Evolutionary conservation across 1,284 basidiomycete genomes (phyloP).

Genomic region (Malassezia dermatis): DNA sequence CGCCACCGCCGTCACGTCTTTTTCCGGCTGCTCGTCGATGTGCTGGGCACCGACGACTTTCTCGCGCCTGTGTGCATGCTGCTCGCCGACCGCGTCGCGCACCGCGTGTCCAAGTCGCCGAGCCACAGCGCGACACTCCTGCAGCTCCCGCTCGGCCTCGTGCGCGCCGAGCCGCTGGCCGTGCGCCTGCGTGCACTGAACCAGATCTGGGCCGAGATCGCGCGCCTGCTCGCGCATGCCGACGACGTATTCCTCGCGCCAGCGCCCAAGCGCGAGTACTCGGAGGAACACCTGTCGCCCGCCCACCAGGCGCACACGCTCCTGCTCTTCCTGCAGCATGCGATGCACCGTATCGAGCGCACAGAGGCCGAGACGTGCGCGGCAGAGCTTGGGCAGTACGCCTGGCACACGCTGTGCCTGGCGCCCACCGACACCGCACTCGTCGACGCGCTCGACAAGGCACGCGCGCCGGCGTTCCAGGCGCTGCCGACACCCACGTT

Average conservation of each 20-base stretch:
- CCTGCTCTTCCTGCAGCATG: slow-evolving; percentile 26
- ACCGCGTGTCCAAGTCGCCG: slow-evolving; percentile 62
- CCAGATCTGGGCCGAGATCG: slow-evolving; percentile 30
- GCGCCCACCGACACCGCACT: slow-evolving; percentile 1
- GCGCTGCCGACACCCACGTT: slow-evolving; percentile 26
- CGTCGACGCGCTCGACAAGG: slow-evolving; percentile 8
- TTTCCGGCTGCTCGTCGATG: slow-evolving; percentile 79
- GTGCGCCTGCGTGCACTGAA: slow-evolving; percentile 54
- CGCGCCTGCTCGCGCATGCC: slow-evolving; percentile 24
- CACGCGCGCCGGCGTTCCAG: slow-evolving; percentile 26
- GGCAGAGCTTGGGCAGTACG: neutral
- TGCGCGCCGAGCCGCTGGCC: slow-evolving; percentile 55
- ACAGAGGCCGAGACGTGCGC: neutral
- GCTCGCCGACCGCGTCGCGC: slow-evolving; percentile 66
- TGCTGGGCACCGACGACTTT: slow-evolving; percentile 71
- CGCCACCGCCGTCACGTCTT: slow-evolving; percentile 79
- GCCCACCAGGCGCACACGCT: slow-evolving; percentile 30
- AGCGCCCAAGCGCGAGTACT: slow-evolving; percentile 30
- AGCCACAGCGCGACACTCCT: slow-evolving; percentile 49
- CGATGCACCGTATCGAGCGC: slow-evolving; percentile 4
- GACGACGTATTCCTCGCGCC: slow-evolving; percentile 34
- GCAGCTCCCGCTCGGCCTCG: slow-evolving; percentile 57
- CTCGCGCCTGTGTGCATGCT: slow-evolving; percentile 75
- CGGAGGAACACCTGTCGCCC: slow-evolving; percentile 32
- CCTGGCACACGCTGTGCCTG: slow-evolving; percentile 8